These are phyloP conservation scores for Sideroxylon spinosum DNA, from an alignment of 179 eudicot genomes.

Conservation along the genomic window DNA sequence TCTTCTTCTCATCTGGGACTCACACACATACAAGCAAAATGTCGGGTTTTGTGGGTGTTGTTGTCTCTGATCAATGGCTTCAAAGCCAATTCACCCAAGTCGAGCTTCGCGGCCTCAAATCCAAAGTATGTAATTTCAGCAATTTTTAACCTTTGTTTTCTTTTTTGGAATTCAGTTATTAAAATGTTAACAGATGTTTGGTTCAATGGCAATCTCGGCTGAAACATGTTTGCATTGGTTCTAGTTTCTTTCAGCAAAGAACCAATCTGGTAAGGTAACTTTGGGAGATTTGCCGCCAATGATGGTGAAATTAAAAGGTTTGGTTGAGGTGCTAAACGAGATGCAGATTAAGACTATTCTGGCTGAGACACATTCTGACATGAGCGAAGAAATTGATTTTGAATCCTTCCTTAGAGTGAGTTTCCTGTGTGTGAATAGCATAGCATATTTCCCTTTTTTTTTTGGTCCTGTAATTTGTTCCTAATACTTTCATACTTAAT, in stretches of 20 bases:
- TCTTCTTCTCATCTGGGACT: slow-evolving; percentile 8
- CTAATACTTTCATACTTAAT: not conserved
- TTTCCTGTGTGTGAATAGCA: slow-evolving; percentile 27
- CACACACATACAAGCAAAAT: slow-evolving; percentile 27
- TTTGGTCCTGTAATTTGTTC: not conserved
- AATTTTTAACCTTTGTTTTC: not conserved
- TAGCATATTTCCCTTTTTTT: not conserved
- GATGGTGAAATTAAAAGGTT: slow-evolving; percentile 27
- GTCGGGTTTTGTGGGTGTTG: slow-evolving; percentile 68
- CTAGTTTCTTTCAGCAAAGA: slow-evolving; percentile 50
- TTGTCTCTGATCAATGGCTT: slow-evolving; percentile 70
- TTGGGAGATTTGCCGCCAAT: slow-evolving; percentile 52
- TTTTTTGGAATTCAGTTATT: not conserved
- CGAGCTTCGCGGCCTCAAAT: slow-evolving; percentile 64
- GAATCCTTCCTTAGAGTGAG: slow-evolving; percentile 84
- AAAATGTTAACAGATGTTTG: not conserved
- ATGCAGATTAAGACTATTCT: slow-evolving; percentile 56
- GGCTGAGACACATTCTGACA: slow-evolving; percentile 56
- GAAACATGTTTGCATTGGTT: slow-evolving; percentile 6
- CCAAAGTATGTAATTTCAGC: slow-evolving; percentile 33
- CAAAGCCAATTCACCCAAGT: slow-evolving; percentile 85
- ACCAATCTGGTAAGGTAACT: slow-evolving; percentile 20
- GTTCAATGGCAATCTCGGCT: not conserved
- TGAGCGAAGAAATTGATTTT: slow-evolving; percentile 60
- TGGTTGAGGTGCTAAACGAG: slow-evolving; percentile 44